Base-by-base conservation (phyloP, 2,329 filamentous ascomycete genomes). In the Verticillium nonalfalfae region DNA sequence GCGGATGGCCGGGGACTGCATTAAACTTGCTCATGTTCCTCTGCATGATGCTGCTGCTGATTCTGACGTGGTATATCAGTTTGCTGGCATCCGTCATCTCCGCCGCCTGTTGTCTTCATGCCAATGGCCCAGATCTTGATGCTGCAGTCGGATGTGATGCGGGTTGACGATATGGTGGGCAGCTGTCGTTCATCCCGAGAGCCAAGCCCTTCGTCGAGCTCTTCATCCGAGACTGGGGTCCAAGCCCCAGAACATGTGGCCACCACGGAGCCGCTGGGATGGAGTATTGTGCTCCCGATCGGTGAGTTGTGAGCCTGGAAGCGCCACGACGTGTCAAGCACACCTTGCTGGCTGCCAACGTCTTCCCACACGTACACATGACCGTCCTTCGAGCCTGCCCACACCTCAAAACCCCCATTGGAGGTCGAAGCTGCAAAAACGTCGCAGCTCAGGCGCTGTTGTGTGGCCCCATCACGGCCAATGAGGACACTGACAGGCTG, bases 181-280 rank as follows among this genome's bases (percentile, higher is more conserved):
- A 59, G 62, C 15, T 64, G 61, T 6, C 57, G 56, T 18, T 58
- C 57, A 34, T 64, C 59, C 14, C 52, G 60, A 57, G n/a, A 45
- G 18, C 62, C 63, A 5, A 63, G 3, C 10, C 60, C 57, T 38
- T 34, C 56, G 34, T 56, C 58, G 31, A 65, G 18, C 11, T 64
- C 59, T 11, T 54, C 26, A 31, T 68, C 66, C n/a, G 62, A 62
- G 2, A 68, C 63, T 36, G 73, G 74, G 15, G 72, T 73, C 83
- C 83, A 86, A 2, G 79, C 79, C 1, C 84, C 84, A 0, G 82
- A 82, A 67, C 82, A 85, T 0, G 83, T 86, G 21, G 80, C 84
- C 15, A 79, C 72, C 1, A 86, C 84, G 0, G 83, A 81, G 2
- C 84, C 84, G 64, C 81, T 81, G 4, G 73, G 70, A 66, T 87